phyloP scores from a whole-genome alignment of 331 rosid species.

The Stylosanthes scabra region DNA sequence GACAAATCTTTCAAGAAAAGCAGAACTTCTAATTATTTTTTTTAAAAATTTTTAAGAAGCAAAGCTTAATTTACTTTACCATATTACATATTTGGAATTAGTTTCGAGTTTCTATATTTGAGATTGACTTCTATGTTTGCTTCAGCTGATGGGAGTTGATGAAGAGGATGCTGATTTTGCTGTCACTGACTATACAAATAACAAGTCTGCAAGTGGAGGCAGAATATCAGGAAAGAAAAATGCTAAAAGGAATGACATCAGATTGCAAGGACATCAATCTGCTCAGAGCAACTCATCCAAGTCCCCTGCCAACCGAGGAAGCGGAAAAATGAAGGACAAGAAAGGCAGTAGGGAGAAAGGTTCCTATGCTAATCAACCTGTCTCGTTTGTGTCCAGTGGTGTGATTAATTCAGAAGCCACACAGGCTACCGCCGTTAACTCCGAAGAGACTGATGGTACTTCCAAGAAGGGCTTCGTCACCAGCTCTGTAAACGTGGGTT shows the following conservation, averaged over 20 bases:
- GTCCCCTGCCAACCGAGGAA: constrained; percentile 47
- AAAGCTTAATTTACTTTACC: not conserved
- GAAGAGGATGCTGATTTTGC: constrained; percentile 72
- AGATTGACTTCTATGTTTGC: constrained; percentile 31
- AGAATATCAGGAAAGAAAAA: constrained; percentile 52
- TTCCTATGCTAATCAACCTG: constrained; percentile 70
- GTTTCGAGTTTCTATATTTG: constrained; percentile 21
- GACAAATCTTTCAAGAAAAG: not conserved
- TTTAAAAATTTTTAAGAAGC: not conserved
- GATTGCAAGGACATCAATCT: constrained; percentile 44
- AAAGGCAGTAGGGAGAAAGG: constrained; percentile 51
- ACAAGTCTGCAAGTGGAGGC: constrained; percentile 47
- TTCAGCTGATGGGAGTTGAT: constrained; percentile 75
- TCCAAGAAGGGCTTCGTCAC: constrained; percentile 33
- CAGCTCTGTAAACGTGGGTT: constrained; percentile 53
- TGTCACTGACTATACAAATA: constrained; percentile 50
- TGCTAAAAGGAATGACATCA: constrained; percentile 48
- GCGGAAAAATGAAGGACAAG: constrained; percentile 54
- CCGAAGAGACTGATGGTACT: constrained; percentile 47
- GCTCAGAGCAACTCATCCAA: constrained; percentile 46
- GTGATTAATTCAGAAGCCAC: constrained; percentile 55
- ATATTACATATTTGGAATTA: not conserved
- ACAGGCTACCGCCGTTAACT: constrained; percentile 41
- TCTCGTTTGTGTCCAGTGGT: constrained; percentile 83
- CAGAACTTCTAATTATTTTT: not conserved